Evolutionary conservation across 768 basidiomycete genomes (phyloP).

Genomic region (Mycena maculata): DNA sequence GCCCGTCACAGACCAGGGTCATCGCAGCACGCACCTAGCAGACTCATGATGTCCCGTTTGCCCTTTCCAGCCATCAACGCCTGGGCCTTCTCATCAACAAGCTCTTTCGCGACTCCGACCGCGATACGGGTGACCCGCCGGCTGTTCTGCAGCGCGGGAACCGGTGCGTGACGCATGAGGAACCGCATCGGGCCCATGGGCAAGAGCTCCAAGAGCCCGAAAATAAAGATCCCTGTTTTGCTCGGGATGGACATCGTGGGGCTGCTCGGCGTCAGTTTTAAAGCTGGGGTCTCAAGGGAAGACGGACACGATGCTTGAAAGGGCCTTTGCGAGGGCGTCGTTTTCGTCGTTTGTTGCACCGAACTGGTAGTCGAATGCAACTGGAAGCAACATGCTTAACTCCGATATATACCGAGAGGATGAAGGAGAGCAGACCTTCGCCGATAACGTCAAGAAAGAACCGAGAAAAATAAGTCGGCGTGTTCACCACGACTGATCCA

Average conservation of each 20-base stretch:
- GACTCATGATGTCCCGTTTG: slow-evolving; percentile 65
- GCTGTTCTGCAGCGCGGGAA: not conserved
- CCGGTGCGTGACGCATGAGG: slow-evolving; percentile 2
- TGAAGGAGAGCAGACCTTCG: slow-evolving; percentile 50
- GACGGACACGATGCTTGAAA: slow-evolving; percentile 12
- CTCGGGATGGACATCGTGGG: not conserved
- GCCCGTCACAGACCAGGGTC: not conserved
- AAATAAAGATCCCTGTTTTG: slow-evolving; percentile 8
- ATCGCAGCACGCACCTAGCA: slow-evolving; percentile 57
- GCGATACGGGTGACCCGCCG: slow-evolving; percentile 41
- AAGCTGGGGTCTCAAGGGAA: not conserved
- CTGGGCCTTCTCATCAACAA: slow-evolving; percentile 61
- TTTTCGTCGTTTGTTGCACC: slow-evolving; percentile 14
- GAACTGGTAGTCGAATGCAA: slow-evolving; percentile 17
- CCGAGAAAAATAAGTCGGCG: slow-evolving; percentile 62
- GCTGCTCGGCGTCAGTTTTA: not conserved
- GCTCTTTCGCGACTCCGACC: slow-evolving; percentile 56
- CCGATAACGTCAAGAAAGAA: slow-evolving; percentile 64
- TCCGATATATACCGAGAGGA: not conserved
- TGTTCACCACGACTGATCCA: slow-evolving; percentile 57
- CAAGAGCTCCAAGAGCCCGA: slow-evolving; percentile 16
- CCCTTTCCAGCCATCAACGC: slow-evolving; percentile 61
- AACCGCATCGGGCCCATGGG: not conserved
- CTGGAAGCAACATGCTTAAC: not conserved
- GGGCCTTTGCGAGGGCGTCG: not conserved